phyloP scores from a whole-genome alignment of 257 asterid genomes.

The Scutellaria galericulata region DNA sequence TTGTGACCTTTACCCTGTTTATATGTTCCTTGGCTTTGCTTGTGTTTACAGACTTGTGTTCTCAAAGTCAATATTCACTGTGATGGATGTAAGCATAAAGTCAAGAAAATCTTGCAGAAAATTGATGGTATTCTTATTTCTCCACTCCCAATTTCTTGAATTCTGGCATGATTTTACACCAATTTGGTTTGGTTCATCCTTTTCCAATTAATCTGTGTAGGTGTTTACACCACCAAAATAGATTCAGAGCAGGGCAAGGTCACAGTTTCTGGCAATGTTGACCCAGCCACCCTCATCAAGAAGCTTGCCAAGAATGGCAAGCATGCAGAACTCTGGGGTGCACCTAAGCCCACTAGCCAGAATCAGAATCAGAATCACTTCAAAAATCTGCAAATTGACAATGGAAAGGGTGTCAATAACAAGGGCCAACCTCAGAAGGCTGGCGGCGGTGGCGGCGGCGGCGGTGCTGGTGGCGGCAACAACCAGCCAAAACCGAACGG shows the following conservation, averaged over 20 bases:
- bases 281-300: slow-evolving; percentile 78
- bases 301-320: slow-evolving; percentile 82
- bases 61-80: slow-evolving; percentile 96
- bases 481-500: slow-evolving; percentile 39
- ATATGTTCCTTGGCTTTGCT: slow-evolving; percentile 56
- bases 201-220: slow-evolving; percentile 36
- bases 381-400: slow-evolving; percentile 68
- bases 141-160: slow-evolving; percentile 27
- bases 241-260: slow-evolving; percentile 93
- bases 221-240: slow-evolving; percentile 74
- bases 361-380: slow-evolving; percentile 51
- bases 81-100: slow-evolving; percentile 91
- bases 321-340: slow-evolving; percentile 87
- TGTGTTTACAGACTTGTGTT: slow-evolving; percentile 87
- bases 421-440: slow-evolving; percentile 50
- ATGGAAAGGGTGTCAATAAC: slow-evolving; percentile 56
- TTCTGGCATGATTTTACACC: background rate
- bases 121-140: slow-evolving; percentile 68
- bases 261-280: slow-evolving; percentile 89
- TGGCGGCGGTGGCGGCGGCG: slow-evolving; percentile 40
- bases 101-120: slow-evolving; percentile 92
- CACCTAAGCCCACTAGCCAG: slow-evolving; percentile 55
- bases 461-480: slow-evolving; percentile 31
- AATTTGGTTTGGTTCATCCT: slow-evolving; percentile 5
- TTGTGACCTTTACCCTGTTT: slow-evolving; percentile 48